These are phyloP conservation scores for Myxozyma mucilagina DNA, from an alignment of 805 yeast species.

Conservation along the genomic window DNA sequence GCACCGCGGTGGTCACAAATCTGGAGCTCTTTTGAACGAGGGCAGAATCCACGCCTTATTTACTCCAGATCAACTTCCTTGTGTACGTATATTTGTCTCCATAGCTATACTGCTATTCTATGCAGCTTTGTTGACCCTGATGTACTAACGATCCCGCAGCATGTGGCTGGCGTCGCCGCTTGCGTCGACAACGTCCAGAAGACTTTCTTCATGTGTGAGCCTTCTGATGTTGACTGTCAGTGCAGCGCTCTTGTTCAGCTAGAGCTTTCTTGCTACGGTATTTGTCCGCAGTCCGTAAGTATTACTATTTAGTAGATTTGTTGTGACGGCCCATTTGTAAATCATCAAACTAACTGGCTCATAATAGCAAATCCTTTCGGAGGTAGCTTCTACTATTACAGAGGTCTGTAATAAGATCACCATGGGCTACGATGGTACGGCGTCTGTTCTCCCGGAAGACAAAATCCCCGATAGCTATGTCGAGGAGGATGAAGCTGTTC, in stretches of 20 bases:
- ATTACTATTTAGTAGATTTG: background rate
- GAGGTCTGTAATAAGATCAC: slow-evolving; percentile 24
- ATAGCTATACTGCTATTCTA: background rate
- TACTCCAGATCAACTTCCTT: slow-evolving; percentile 29
- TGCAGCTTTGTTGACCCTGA: background rate
- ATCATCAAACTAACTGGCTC: background rate
- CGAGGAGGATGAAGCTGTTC: slow-evolving; percentile 9
- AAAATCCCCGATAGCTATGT: slow-evolving; percentile 1
- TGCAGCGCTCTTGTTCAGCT: slow-evolving; percentile 28
- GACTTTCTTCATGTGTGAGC: slow-evolving; percentile 18
- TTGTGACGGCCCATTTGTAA: background rate
- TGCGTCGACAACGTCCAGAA: slow-evolving; percentile 26
- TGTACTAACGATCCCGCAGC: slow-evolving; percentile 6
- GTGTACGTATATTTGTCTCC: slow-evolving; percentile 14
- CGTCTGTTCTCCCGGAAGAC: background rate
- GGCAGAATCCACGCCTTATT: slow-evolving; percentile 15
- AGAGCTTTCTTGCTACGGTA: slow-evolving; percentile 30
- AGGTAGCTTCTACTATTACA: slow-evolving; percentile 19
- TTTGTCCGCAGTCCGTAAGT: slow-evolving; percentile 30
- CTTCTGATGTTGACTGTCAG: slow-evolving; percentile 25
- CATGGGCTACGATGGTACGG: slow-evolving; percentile 3
- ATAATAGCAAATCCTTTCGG: slow-evolving; percentile 17
- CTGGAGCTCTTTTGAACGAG: background rate
- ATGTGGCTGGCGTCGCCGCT: slow-evolving; percentile 29
- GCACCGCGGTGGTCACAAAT: background rate